Base-by-base conservation (phyloP, 768 basidiomycete genomes). In the Mycena rebaudengoi region DNA sequence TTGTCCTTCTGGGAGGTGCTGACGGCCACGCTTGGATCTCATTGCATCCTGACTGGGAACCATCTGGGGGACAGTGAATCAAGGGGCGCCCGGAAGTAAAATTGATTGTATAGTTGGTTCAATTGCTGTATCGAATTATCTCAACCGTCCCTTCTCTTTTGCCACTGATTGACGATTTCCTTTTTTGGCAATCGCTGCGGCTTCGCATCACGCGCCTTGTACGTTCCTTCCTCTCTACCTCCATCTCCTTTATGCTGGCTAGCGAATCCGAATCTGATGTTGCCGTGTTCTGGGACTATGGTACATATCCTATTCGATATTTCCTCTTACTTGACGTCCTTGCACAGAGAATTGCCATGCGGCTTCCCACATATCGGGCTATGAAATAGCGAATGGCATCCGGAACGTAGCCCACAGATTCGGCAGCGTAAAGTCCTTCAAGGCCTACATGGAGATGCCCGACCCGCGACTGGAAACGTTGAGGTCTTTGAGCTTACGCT, bases 361-460 rank as follows among this genome's bases (percentile, higher is more conserved):
- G 2, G 74, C 86, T 7, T 73, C 81, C 16, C 76, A 65, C 26
- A 71, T 76, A 5, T 68, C 66, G 0, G 66, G 65, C 18, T 83
- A 81, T 66, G 76, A 78, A 18, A 71, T 86, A 11, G 82, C 78
- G 4, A 77, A 80, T 67, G 81, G 77, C 49, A 82, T 88, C 11
- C 78, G 83, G 39, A 74, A 73, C 46, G 72, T 85, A 14, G 83
- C 84, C 2, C 85, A 84, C 65, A 56, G 74, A n/a, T 85, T 82
- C 68, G 87, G 87, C 45, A 75, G 69, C 54, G 78, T 87, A 29
- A 82, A 79, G 16, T 69, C 78, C 0, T 87, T 89, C 79, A 86
- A 83, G 69, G 86, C 86, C 18, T 89, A 89, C 71, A 73, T 85
- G 35, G 82, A 86, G 65, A 62, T 83, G 20, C 76, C 85, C 7